Evolutionary conservation across 768 basidiomycete genomes (phyloP), one percentile per base, ranked within the genome.

Genomic region (Boletus fagicola): DNA sequence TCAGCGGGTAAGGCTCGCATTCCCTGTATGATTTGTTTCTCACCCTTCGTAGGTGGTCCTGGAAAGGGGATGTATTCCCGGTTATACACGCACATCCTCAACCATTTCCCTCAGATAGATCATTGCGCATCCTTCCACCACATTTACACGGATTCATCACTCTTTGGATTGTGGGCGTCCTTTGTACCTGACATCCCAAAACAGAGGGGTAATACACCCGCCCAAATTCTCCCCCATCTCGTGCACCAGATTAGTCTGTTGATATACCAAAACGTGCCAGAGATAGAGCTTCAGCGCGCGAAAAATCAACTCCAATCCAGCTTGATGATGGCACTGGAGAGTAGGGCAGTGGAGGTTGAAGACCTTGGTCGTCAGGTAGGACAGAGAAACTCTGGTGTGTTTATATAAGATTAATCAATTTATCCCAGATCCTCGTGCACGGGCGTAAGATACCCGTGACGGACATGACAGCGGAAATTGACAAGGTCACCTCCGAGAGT

Each of bases 1-100:
- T 97, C 94, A 36, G 96, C 96, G 16, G 91, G 85, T 86, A 64
- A 40, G 77, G 60, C 10, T 36, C 8, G 35, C 16, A 3, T 43
- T 51, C 20, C 16, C 48, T 33, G 22, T 7, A 44, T 51, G 49
- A 45, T 30, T 35, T 5, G 20, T 33, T 39, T 56, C 59, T 54
- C 52, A 63, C 51, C 38, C 49, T 51, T 24, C 8, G 4, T 64
- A 82, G 94, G 96, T 61, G 96, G 96, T 4, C 96, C 96, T 3
- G 96, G 96, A 16, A 98, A 98, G 77, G 96, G 96, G 65, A 98
- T 98, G 96, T 98, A 97, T 79, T 94, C 94, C 35, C 88, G 96
- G 26, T 76, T 98, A 30, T 98, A 98, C 77, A 96, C 94, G 11
- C 87, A 94, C 69, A 93, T 98, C 66, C 85, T 98, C 56, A 98